Percentiles rank a stretch among this genome's conserved stretches.
Evolutionary conservation across 768 basidiomycete species (phyloP).

Genomic region (Terana coerulea): DNA sequence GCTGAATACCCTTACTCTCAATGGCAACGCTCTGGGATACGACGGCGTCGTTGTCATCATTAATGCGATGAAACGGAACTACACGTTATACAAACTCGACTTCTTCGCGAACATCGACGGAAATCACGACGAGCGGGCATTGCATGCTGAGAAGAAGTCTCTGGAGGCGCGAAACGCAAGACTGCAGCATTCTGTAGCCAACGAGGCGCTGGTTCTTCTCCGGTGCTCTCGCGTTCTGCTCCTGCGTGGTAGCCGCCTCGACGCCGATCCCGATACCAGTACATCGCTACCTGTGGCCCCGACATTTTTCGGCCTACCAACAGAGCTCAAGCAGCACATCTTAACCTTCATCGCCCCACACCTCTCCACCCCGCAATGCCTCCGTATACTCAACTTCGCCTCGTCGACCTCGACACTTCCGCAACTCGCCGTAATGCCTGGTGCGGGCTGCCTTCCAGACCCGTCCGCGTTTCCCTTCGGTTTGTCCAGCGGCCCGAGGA

Average conservation of each 20-base stretch:
- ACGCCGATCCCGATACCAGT: neutral
- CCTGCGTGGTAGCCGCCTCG: neutral
- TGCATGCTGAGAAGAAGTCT: neutral
- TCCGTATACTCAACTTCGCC: constrained; percentile 3
- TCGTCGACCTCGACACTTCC: neutral
- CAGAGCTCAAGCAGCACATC: constrained; percentile 1
- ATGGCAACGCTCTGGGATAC: neutral
- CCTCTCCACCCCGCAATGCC: neutral
- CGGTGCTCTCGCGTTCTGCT: neutral
- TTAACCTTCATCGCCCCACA: constrained; percentile 2
- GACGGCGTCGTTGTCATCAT: neutral
- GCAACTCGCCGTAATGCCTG: neutral
- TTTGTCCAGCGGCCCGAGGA: neutral
- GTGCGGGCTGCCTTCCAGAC: neutral
- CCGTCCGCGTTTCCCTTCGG: neutral
- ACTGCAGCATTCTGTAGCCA: neutral
- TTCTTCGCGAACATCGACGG: neutral
- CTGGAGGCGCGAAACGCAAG: neutral
- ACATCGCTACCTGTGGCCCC: neutral
- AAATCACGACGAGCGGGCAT: neutral
- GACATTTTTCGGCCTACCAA: neutral
- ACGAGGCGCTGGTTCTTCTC: neutral
- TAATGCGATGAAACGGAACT: neutral
- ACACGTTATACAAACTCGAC: neutral
- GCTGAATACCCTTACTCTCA: neutral